phyloP scores from a whole-genome alignment of 805 yeast species.

The Phaffomyces thermotolerans region DNA sequence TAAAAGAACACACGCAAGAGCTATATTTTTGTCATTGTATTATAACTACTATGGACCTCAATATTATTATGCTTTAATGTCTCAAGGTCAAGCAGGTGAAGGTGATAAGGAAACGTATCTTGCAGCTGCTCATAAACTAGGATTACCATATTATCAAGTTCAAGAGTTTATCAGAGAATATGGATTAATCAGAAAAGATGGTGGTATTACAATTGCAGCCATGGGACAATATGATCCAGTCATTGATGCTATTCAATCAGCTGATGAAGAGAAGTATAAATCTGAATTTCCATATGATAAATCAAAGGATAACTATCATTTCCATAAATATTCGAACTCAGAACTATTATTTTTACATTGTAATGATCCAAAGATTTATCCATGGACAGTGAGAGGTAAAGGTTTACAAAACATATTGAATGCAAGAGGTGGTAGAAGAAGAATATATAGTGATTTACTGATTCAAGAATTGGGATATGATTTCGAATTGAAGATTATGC shows the following conservation, averaged over 20 bases:
- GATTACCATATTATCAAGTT: conserved; percentile 47
- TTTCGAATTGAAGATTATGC: conserved; percentile 24
- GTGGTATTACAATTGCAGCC: conserved; percentile 38
- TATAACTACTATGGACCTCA: conserved; percentile 61
- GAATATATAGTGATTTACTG: conserved; percentile 16
- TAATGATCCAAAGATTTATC: conserved; percentile 24
- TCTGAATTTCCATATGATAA: conserved; percentile 12
- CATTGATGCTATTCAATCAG: conserved; percentile 27
- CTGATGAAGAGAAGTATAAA: conserved; percentile 12
- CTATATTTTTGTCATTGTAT: conserved; percentile 53
- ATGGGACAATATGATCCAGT: conserved; percentile 52
- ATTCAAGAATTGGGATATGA: conserved; percentile 23
- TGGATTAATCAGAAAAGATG: conserved; percentile 31
- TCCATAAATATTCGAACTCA: conserved; percentile 16
- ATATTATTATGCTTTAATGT: conserved; percentile 49
- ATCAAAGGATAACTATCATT: conserved; percentile 15
- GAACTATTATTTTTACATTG: conserved; percentile 24
- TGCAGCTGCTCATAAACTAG: conserved; percentile 54
- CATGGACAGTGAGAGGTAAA: conserved; percentile 23
- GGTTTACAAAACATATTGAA: conserved; percentile 19
- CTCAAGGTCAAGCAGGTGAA: conserved; percentile 65
- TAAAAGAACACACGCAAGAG: conserved; percentile 48
- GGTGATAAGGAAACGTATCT: conserved; percentile 77
- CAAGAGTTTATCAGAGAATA: conserved; percentile 44
- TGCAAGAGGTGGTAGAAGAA: conserved; percentile 16